Percentiles rank a stretch among this genome's conserved stretches.
These are phyloP conservation scores for Coemansia sp. DNA, from an alignment of 192 early-diverging fungal genomes.

Conservation along the genomic window DNA sequence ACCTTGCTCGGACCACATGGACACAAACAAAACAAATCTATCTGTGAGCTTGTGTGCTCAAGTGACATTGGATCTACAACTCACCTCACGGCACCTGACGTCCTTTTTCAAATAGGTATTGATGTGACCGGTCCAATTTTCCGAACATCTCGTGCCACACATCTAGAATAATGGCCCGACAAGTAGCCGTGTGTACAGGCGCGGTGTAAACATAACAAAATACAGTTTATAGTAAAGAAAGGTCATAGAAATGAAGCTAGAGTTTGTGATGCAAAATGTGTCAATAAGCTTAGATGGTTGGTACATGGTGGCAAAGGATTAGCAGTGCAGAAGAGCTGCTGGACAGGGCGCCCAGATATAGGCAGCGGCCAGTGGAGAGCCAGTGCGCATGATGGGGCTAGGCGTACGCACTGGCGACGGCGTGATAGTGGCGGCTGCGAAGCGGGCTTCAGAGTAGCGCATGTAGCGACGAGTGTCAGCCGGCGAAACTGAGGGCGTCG, in stretches of 20 bases:
- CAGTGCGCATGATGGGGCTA: slow-evolving; percentile 36
- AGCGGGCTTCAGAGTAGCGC: slow-evolving; percentile 48
- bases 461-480: slow-evolving; percentile 47
- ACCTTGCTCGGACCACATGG: not conserved
- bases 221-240: too few species aligned
- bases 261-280: not conserved
- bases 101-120: too few species aligned
- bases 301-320: not conserved
- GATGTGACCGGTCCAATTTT: too few species aligned
- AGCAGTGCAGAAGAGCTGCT: slow-evolving; percentile 43
- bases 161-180: too few species aligned
- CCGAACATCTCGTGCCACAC: too few species aligned
- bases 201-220: too few species aligned
- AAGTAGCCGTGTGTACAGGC: too few species aligned
- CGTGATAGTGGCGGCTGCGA: slow-evolving; percentile 15
- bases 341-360: slow-evolving; percentile 25
- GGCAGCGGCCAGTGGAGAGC: slow-evolving; percentile 31
- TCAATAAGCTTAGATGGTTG: too few species aligned
- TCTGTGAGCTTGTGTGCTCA: not conserved
- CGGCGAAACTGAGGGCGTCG: not conserved
- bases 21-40: not conserved
- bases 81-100: not conserved
- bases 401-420: slow-evolving; percentile 21
- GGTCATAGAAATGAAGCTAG: not conserved
- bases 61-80: not conserved